Evolutionary conservation across 768 basidiomycete species (phyloP).

Genomic region (Agrocybe pediades): DNA sequence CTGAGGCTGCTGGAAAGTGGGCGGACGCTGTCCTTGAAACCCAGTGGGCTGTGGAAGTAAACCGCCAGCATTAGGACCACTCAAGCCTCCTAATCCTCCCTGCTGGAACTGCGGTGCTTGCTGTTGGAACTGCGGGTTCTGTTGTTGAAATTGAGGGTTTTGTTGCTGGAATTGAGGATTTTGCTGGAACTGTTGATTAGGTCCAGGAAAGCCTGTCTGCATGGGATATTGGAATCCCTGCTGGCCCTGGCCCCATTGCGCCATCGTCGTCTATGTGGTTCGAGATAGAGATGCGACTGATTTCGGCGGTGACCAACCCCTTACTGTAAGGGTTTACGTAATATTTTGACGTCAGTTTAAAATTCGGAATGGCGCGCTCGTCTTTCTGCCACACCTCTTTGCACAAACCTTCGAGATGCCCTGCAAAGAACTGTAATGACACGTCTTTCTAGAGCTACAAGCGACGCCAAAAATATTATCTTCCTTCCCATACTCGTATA

Average conservation of each 20-base stretch:
- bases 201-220: conserved; percentile 64
- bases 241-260: conserved; percentile 75
- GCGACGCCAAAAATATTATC: no score
- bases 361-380: no score
- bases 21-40: conserved; percentile 42
- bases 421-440: no score
- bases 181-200: conserved; percentile 44
- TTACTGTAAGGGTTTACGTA: conserved; percentile 5
- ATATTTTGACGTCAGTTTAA: neutral
- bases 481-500: no score
- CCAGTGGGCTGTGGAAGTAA: conserved; percentile 68
- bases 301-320: conserved; percentile 19
- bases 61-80: conserved; percentile 38
- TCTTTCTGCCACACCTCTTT: no score
- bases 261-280: conserved; percentile 50
- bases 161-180: conserved; percentile 48
- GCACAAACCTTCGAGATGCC: no score
- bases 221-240: conserved; percentile 72
- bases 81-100: conserved; percentile 32
- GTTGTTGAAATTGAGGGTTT: conserved; percentile 45
- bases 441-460: no score
- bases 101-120: conserved; percentile 39
- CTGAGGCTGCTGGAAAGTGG: conserved; percentile 60
- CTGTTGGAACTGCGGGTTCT: conserved; percentile 42
- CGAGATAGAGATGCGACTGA: conserved; percentile 14